Conservation (phyloP, 2,329 filamentous ascomycete species). For the Fusarium sp. region DNA sequence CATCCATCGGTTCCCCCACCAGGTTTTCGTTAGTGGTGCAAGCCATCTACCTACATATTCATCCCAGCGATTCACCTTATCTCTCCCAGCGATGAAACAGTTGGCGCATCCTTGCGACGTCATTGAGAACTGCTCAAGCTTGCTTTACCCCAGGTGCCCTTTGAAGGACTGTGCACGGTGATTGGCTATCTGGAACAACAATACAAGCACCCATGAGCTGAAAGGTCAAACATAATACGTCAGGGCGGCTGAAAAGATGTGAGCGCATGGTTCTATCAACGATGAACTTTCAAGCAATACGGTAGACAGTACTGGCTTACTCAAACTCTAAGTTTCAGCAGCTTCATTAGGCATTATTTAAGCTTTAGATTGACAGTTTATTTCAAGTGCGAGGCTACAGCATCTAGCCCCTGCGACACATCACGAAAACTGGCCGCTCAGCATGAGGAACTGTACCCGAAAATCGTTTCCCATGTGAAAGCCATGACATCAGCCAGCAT, state of each 20-base stretch:
- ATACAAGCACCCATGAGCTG: constrained; percentile 3
- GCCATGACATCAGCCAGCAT: constrained; percentile 41
- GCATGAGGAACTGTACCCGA: not conserved
- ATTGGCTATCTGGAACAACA: constrained; percentile 19
- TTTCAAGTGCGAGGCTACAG: not conserved
- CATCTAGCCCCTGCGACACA: no score
- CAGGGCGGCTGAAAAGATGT: constrained; percentile 19
- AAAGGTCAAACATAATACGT: constrained; percentile 35
- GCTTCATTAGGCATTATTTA: not conserved
- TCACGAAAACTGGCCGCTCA: no score
- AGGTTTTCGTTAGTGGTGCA: constrained; percentile 18
- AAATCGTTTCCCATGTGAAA: constrained; percentile 36
- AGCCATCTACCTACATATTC: constrained; percentile 3
- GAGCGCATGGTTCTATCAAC: constrained; percentile 8
- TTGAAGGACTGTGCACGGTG: constrained; percentile 19
- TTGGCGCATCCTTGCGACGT: constrained; percentile 38
- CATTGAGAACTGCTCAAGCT: constrained; percentile 39
- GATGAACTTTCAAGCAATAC: constrained; percentile 13
- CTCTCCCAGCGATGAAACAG: constrained; percentile 37
- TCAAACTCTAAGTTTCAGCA: no score
- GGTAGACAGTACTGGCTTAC: not conserved
- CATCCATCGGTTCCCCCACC: constrained; percentile 33
- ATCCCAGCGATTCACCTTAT: constrained; percentile 26
- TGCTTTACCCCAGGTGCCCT: constrained; percentile 36
- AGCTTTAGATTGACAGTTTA: constrained; percentile 10